Base-by-base conservation (phyloP, 208 protist genomes). In the Trypanosoma boissoni region DNA sequence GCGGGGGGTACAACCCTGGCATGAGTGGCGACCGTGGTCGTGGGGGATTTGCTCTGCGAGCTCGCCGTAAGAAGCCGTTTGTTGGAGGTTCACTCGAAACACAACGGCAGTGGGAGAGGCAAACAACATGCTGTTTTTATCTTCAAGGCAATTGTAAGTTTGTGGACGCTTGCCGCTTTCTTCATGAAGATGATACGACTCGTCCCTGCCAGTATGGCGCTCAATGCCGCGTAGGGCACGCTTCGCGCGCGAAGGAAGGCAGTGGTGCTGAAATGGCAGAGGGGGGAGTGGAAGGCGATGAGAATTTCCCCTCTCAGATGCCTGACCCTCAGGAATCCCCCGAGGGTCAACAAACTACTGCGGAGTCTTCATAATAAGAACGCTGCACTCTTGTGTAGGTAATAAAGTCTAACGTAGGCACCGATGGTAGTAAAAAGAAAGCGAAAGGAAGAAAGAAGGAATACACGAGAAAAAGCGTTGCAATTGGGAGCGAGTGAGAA, bases 81-180 rank as follows among this genome's bases (percentile, higher is more conserved):
- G 86, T 92, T 49, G 86, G 86, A 14, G 86, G 86, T 32, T 78
- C 76, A 16, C 74, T 94, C 45, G 83, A 94, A 72, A 81, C 80
- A 7, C 81, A 91, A 59, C 68, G 76, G 10, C 74, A 85, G 58
- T 94, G 74, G 72, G 83, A 90, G 58, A 62, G 72, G 43, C 69
- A 86, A 49, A 90, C 80, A 21, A 68, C 72, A 34, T 94, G 87
- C 74, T 94, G 87, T 60, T 94, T 94, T 71, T 77, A 80, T 61
- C 65, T 77, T 12, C 83, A 94, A 64, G 83, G 83, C 28, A 79
- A 71, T 44, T 94, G 87, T 68, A 87, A 86, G 65, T 94, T 89
- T 56, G 74, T 69, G 41, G 83, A 89, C 8, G 58, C 50, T 8
- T 94, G 87, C 72, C 82, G 81, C 56, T 94, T 91, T 64, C 52